Conservation (phyloP, 768 basidiomycete species). For the Leucocoprinus leucothites region DNA sequence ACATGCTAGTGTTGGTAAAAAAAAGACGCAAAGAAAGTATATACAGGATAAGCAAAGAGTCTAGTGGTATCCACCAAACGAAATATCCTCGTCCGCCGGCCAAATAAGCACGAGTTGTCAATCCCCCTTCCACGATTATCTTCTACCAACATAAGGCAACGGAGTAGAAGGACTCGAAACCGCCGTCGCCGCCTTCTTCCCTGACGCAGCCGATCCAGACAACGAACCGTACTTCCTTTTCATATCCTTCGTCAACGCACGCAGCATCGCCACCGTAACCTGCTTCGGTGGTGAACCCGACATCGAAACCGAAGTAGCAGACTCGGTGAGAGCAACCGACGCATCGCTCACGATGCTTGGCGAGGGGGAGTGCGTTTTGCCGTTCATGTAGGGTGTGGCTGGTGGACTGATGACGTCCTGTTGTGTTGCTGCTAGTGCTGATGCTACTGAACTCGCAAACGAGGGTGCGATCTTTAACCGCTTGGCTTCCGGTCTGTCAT, state of each 20-base stretch:
- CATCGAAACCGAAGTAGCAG: slow-evolving; percentile 35
- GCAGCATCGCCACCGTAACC: slow-evolving; percentile 66
- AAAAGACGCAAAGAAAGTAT: too few relatives aligned
- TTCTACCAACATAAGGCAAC: too few relatives aligned
- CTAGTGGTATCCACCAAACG: not conserved
- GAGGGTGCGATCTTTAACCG: not conserved
- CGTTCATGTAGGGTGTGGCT: slow-evolving; percentile 12
- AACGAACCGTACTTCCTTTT: slow-evolving; percentile 39
- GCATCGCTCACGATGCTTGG: slow-evolving; percentile 11
- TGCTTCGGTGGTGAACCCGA: slow-evolving; percentile 36
- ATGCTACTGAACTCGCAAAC: too few relatives aligned
- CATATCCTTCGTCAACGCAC: slow-evolving; percentile 52
- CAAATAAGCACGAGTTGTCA: too few relatives aligned
- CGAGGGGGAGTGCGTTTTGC: slow-evolving; percentile 7
- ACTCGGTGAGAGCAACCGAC: slow-evolving; percentile 5
- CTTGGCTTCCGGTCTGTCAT: slow-evolving; percentile 14
- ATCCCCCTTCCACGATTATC: too few relatives aligned
- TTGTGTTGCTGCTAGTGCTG: too few relatives aligned
- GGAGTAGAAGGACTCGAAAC: too few relatives aligned
- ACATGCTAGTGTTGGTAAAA: too few relatives aligned
- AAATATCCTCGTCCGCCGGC: not conserved
- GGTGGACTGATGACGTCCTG: not conserved
- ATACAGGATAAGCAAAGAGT: not conserved
- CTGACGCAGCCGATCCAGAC: not conserved
- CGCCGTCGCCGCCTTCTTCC: not conserved